Percentiles rank a stretch among this genome's conserved stretches.
These are phyloP conservation scores for Inga laurina DNA, from an alignment of 306 rosid genomes.

Conservation along the genomic window DNA sequence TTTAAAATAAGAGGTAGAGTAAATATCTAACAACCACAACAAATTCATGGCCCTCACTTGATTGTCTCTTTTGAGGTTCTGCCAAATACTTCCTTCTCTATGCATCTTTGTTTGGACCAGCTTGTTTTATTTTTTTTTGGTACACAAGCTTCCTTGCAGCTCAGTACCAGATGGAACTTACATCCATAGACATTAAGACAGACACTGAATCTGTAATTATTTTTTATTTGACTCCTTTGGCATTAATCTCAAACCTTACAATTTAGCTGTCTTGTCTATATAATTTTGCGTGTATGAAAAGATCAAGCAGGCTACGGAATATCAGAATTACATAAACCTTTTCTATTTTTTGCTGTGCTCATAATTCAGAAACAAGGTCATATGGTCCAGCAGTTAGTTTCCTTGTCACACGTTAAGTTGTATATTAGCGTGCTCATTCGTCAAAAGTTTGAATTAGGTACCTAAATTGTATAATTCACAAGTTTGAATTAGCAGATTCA, in stretches of 20 bases:
- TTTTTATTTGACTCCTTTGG: not conserved
- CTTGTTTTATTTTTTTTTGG: not conserved
- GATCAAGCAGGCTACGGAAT: not conserved
- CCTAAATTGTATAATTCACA: slow-evolving; percentile 28
- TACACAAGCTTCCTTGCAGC: not conserved
- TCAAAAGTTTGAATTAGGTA: slow-evolving; percentile 35
- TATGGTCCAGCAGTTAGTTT: not conserved
- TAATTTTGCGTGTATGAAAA: not conserved
- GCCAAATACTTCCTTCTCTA: slow-evolving; percentile 2
- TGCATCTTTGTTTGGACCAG: not conserved
- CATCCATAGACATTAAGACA: not conserved
- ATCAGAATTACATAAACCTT: not conserved
- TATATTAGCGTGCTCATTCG: slow-evolving; percentile 33
- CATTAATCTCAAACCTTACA: not conserved
- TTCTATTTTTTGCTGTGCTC: not conserved
- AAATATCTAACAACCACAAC: not conserved
- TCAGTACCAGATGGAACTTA: not conserved
- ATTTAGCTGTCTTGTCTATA: not conserved
- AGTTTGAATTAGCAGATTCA: not conserved
- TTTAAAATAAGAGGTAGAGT: too few relatives aligned
- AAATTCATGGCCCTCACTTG: slow-evolving; percentile 3
- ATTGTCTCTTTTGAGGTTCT: slow-evolving; percentile 3
- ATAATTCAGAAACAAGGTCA: not conserved
- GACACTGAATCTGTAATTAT: not conserved
- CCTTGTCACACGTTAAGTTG: not conserved